Evolutionary conservation across 306 rosid genomes (phyloP).

Genomic region (Vigna unguiculata): DNA sequence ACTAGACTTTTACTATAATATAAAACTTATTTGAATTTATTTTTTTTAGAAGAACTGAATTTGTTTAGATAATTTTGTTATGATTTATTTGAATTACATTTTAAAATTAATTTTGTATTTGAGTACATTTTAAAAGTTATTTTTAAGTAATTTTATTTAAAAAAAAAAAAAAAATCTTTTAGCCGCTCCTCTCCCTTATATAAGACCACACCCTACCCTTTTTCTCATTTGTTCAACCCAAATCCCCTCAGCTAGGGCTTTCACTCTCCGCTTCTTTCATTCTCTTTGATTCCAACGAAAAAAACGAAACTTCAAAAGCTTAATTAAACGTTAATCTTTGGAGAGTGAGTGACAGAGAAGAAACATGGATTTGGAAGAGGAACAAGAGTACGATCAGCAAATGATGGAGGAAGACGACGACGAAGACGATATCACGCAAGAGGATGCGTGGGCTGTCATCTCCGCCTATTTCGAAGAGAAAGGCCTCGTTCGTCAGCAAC

Average conservation of each 20-base stretch:
- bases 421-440: conserved; percentile 89
- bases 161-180: too few relatives aligned
- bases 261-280: background rate
- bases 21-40: too few relatives aligned
- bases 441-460: conserved; percentile 97
- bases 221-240: too few relatives aligned
- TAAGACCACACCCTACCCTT: background rate
- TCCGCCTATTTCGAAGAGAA: conserved; percentile 97
- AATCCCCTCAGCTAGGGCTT: conserved; percentile 30
- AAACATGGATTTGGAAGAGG: conserved; percentile 74
- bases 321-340: background rate
- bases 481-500: conserved; percentile 92
- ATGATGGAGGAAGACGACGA: conserved; percentile 71
- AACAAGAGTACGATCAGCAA: conserved; percentile 74
- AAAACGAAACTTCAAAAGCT: background rate
- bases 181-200: too few relatives aligned
- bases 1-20: too few relatives aligned
- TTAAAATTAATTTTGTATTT: too few relatives aligned
- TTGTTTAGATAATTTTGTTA: too few relatives aligned
- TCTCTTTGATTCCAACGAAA: background rate
- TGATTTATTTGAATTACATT: too few relatives aligned
- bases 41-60: too few relatives aligned
- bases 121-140: too few relatives aligned
- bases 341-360: background rate
- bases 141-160: too few relatives aligned